These are phyloP conservation scores for Verticillium nonalfalfae DNA, from an alignment of 2,329 filamentous ascomycete species.

Conservation along the genomic window DNA sequence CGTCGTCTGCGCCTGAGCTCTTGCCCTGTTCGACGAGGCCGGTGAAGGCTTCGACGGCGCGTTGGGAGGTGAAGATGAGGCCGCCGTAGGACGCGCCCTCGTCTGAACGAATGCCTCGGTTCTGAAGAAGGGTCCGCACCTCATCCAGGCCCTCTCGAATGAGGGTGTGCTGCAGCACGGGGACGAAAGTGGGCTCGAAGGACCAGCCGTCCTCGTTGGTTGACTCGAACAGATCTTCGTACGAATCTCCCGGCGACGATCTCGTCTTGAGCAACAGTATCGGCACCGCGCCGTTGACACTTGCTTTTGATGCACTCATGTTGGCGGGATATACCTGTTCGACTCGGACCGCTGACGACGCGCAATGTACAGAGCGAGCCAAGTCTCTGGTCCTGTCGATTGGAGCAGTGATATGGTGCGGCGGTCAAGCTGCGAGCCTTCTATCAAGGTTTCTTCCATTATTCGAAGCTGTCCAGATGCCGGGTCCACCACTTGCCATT, in stretches of 20 bases:
- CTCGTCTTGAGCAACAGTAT: slow-evolving; percentile 73
- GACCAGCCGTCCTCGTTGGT: slow-evolving; percentile 23
- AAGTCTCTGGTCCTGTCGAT: background rate
- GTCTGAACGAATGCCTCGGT: slow-evolving; percentile 29
- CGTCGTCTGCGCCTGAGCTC: slow-evolving; percentile 19
- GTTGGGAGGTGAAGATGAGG: slow-evolving; percentile 79
- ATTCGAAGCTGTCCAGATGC: background rate
- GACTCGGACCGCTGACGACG: background rate
- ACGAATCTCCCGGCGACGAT: slow-evolving; percentile 64
- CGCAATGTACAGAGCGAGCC: background rate
- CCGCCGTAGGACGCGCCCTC: slow-evolving; percentile 54
- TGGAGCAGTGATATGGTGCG: background rate
- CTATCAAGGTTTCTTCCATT: background rate
- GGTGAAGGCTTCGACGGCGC: slow-evolving; percentile 73
- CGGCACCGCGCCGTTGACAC: slow-evolving; percentile 31
- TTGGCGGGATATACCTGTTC: background rate
- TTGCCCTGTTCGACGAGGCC: slow-evolving; percentile 50
- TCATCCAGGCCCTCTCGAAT: slow-evolving; percentile 49
- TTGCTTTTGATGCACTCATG: slow-evolving; percentile 4
- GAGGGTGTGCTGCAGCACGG: slow-evolving; percentile 68
- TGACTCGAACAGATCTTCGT: slow-evolving; percentile 59
- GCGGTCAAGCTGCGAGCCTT: background rate
- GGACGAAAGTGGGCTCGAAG: slow-evolving; percentile 66
- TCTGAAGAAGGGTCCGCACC: slow-evolving; percentile 43
- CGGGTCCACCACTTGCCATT: background rate